A percentile compares a stretch with the other conserved stretches of the same genome.
phyloP scores from a whole-genome alignment of 192 early-diverging fungal genomes.

The Rhizophagus clarus region DNA sequence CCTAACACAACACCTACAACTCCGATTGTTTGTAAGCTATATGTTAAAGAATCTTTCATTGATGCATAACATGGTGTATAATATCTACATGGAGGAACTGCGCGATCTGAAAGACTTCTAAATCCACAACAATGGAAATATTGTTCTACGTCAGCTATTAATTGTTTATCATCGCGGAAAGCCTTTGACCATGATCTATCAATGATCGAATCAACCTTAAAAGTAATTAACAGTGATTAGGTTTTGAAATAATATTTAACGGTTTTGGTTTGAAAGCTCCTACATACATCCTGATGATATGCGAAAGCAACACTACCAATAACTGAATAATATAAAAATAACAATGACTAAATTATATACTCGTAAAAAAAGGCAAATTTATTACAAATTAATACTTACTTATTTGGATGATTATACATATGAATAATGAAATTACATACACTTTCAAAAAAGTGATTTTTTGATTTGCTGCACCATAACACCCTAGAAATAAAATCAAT shows the following conservation, averaged over 20 bases:
- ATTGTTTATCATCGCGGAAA: not conserved
- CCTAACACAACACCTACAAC: not conserved
- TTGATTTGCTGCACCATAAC: slow-evolving; percentile 3
- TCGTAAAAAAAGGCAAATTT: not conserved
- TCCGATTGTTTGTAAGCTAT: slow-evolving; percentile 4
- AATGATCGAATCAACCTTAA: slow-evolving; percentile 4
- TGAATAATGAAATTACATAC: not conserved
- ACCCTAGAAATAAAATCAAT: not conserved
- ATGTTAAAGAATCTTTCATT: not conserved
- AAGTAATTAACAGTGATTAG: not conserved
- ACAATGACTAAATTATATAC: not conserved
- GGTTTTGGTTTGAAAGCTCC: not conserved
- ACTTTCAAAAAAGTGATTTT: not conserved
- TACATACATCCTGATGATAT: not conserved
- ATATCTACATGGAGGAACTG: not conserved
- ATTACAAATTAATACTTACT: not conserved
- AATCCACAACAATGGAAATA: slow-evolving; percentile 13
- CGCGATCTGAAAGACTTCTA: not conserved
- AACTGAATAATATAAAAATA: not conserved
- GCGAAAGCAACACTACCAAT: slow-evolving; percentile 1
- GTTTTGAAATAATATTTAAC: not conserved
- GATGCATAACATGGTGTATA: not conserved
- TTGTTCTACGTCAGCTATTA: not conserved
- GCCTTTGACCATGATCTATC: not conserved
- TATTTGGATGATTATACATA: not conserved